A percentile compares a stretch with the other conserved stretches of the same genome.
phyloP scores from a whole-genome alignment of 495 filamentous ascomycete genomes.

The Tuber umbilicatum region DNA sequence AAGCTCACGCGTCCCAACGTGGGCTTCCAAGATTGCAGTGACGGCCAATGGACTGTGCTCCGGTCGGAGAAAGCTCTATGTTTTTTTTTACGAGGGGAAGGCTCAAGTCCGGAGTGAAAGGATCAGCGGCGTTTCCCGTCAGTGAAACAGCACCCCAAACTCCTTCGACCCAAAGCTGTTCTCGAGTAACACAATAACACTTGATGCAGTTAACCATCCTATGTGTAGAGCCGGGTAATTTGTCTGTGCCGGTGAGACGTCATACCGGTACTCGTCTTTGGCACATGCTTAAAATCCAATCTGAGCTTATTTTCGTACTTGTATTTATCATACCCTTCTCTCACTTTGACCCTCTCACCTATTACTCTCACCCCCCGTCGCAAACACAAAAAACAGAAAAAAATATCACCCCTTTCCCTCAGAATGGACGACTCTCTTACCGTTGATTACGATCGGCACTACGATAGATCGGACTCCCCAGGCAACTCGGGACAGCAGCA shows the following conservation, averaged over 20 bases:
- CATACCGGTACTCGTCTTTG: background rate
- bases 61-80: background rate
- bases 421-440: slow-evolving; percentile 36
- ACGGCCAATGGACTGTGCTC: background rate
- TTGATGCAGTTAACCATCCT: background rate
- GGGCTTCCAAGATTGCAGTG: background rate
- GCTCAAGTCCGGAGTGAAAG: background rate
- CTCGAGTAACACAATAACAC: background rate
- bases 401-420: background rate
- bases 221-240: background rate
- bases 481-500: slow-evolving; percentile 17
- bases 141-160: background rate
- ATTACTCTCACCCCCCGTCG: background rate
- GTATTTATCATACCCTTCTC: background rate
- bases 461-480: slow-evolving; percentile 23
- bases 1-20: background rate
- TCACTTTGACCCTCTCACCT: slow-evolving; percentile 14
- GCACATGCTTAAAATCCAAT: background rate
- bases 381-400: slow-evolving; percentile 11
- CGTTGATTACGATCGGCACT: slow-evolving; percentile 20
- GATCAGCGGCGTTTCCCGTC: background rate
- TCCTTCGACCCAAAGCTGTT: background rate
- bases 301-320: background rate
- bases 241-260: background rate
- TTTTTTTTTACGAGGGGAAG: background rate